Evolutionary conservation across 2,329 filamentous ascomycete genomes (phyloP).

Genomic region (Penicillium sp.): DNA sequence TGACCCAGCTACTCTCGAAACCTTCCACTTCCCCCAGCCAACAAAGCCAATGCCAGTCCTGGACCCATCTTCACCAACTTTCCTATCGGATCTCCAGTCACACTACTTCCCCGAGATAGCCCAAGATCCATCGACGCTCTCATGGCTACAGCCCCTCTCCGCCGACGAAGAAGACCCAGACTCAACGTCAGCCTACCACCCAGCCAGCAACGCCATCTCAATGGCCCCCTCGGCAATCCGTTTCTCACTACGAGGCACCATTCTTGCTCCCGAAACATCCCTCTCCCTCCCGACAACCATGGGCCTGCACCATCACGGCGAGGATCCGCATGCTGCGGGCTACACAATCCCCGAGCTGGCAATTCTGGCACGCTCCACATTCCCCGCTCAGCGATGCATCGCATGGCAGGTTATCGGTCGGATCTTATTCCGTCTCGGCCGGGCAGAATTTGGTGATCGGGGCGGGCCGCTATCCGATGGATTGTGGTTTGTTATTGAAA

Average conservation of each 20-base stretch:
- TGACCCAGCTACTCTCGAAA: slow-evolving; percentile 25
- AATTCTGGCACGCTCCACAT: slow-evolving; percentile 73
- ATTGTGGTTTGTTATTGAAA: slow-evolving; percentile 76
- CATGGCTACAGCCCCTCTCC: slow-evolving; percentile 81
- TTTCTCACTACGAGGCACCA: slow-evolving; percentile 79
- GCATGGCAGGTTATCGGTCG: slow-evolving; percentile 89
- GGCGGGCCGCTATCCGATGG: slow-evolving; percentile 67
- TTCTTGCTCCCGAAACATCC: slow-evolving; percentile 74
- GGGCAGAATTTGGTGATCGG: slow-evolving; percentile 64
- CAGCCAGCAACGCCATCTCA: slow-evolving; percentile 67
- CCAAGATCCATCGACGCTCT: slow-evolving; percentile 77
- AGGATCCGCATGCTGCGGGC: slow-evolving; percentile 87
- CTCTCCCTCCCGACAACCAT: slow-evolving; percentile 71
- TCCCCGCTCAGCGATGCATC: slow-evolving; percentile 83
- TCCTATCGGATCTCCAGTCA: slow-evolving; percentile 77
- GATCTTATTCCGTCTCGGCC: slow-evolving; percentile 77
- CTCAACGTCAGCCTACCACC: slow-evolving; percentile 76
- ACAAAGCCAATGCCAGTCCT: slow-evolving; percentile 63
- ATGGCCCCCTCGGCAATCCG: slow-evolving; percentile 67
- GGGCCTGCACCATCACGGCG: slow-evolving; percentile 89
- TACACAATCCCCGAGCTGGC: slow-evolving; percentile 90
- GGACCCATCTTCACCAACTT: slow-evolving; percentile 77
- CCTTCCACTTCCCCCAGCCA: slow-evolving; percentile 47
- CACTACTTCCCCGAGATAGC: slow-evolving; percentile 93
- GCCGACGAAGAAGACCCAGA: slow-evolving; percentile 61